Base-by-base conservation (phyloP, 306 rosid genomes). In the Medicago lupulina region DNA sequence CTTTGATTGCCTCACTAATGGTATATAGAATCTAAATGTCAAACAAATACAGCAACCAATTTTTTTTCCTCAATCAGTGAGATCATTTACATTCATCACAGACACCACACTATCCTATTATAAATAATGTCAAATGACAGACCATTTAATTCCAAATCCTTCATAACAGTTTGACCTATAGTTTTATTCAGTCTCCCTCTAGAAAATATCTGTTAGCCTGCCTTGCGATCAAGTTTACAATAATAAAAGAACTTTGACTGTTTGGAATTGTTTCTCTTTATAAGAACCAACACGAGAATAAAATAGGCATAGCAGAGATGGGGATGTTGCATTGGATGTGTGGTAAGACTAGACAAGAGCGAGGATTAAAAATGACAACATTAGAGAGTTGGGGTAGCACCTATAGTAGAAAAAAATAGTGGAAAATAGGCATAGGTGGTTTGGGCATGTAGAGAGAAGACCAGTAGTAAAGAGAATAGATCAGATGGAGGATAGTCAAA, bases 1-100 rank as follows among this genome's bases (percentile, higher is more conserved):
- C 80, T 63, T 82, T 75, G 66, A 67, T 41, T 49, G 38, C 75
- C 49, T 73, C 19, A 4, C 25, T 19, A 67, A 54, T 55, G 28
- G 47, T 17, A 76, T 81, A 17, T 66, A 75, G 53, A 71, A 73
- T 25, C 28, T 28, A 39, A 64, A 21, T 23, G 39, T 47, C 62
- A 64, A 34, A 63, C 8, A 75, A 55, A 62, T n/a, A 23, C 39
- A 23, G 3, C 18, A 67, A 21, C 9, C 39, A 67, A 44, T 44
- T 44, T 57, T 14, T 44, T 46, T 43, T 44, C 14, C 13, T 67
- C 21, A 8, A 14, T 21, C 36, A 8, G 16, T 66, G 53, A 9
- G 16, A 43, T 44, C 72, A 40, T 15, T 8, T 41, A 41, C 55
- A 44, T 12, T 54, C 12, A 7, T 36, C 36, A 36, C 21, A 12